A percentile compares a stretch with the other conserved stretches of the same genome.
phyloP scores from a whole-genome alignment of 352 stramenopile genomes.

The Bremia lactucae region DNA sequence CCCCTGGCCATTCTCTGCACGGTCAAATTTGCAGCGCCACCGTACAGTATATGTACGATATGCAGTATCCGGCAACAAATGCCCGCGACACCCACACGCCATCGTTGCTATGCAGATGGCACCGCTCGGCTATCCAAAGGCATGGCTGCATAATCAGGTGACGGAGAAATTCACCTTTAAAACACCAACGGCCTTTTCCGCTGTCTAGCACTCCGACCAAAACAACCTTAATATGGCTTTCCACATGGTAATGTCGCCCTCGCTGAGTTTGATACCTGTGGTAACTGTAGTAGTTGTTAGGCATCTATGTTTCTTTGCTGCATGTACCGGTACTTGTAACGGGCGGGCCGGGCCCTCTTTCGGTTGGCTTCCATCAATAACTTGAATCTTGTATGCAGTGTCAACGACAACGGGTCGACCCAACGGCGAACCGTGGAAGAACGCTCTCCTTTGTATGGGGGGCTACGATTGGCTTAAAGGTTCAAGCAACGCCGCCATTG shows the following conservation, averaged over 20 bases:
- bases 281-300: neutral
- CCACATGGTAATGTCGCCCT: neutral
- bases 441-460: conserved; percentile 16
- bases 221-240: neutral
- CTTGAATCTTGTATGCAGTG: conserved; percentile 11
- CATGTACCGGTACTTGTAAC: neutral
- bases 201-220: too few species aligned
- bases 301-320: neutral
- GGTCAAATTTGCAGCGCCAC: conserved; percentile 3
- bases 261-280: conserved; percentile 6
- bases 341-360: conserved; percentile 4
- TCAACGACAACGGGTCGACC: conserved; percentile 12
- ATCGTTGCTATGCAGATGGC: conserved; percentile 7
- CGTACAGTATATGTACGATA: neutral
- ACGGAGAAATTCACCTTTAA: conserved; percentile 3
- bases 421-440: conserved; percentile 13
- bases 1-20: conserved; percentile 4
- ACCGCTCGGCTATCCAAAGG: conserved; percentile 4
- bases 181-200: conserved; percentile 2
- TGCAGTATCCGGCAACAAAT: conserved; percentile 13
- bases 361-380: conserved; percentile 6
- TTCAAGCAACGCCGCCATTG: conserved; percentile 11
- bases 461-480: conserved; percentile 18
- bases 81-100: conserved; percentile 12
- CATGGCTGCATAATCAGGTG: conserved; percentile 4